A percentile compares a stretch with the other conserved stretches of the same genome.
Conservation (phyloP, 306 rosid species). For the Citrullus amarus region DNA sequence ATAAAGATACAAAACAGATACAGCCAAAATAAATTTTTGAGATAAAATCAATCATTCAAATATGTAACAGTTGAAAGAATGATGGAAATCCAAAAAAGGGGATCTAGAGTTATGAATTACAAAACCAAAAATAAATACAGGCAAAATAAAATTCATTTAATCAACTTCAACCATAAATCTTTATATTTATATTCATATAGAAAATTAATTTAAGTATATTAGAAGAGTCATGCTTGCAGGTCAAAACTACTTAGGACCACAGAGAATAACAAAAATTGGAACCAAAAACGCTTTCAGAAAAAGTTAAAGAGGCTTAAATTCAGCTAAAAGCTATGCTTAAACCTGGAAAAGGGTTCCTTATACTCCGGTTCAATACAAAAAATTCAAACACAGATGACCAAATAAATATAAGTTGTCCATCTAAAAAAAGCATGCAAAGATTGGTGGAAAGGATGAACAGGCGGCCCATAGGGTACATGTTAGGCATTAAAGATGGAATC, state of each 20-base stretch:
- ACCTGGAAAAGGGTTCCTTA: background rate
- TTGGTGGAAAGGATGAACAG: background rate
- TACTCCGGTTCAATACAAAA: background rate
- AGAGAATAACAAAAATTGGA: background rate
- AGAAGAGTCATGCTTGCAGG: background rate
- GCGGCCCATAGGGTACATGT: background rate
- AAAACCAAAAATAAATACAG: background rate
- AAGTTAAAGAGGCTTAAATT: background rate
- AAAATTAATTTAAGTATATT: background rate
- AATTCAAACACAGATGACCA: background rate
- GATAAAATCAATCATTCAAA: background rate
- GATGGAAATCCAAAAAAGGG: background rate
- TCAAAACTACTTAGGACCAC: background rate
- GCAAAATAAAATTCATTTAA: background rate
- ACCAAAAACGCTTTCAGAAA: background rate
- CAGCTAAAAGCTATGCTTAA: background rate
- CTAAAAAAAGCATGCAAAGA: background rate
- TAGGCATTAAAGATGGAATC: conserved; percentile 4
- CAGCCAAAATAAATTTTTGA: background rate
- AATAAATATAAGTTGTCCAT: background rate
- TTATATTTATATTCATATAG: background rate
- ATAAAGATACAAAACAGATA: conserved; percentile 8
- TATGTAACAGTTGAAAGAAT: background rate
- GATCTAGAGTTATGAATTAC: background rate
- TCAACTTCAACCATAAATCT: background rate